Evolutionary conservation across 75 land plant genomes (phyloP), one percentile per base, ranked within the genome.

Genomic region (Adiantum capillusveneris): DNA sequence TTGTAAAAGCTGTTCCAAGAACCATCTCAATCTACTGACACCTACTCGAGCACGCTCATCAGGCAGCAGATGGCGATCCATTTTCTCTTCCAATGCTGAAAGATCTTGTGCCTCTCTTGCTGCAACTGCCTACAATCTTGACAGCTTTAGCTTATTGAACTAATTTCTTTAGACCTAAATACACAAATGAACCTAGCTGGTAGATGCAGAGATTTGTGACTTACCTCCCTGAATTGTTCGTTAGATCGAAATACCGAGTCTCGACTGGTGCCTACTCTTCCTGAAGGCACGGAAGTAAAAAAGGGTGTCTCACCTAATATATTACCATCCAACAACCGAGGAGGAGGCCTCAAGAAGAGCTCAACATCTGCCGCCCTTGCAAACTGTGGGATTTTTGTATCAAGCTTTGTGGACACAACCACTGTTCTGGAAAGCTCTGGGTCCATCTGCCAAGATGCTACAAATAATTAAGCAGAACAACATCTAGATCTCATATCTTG

Each of bases 251-350:
- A 93, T 37, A 93, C 84, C 19, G 90, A 73, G 57, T 81, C 95
- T 61, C 61, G 79, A 22, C 73, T 77, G 57, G 62, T 59, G 36
- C 98, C 98, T 44, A 93, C 98, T 79, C 98, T 80, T 67, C 98
- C 98, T 48, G 98, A 93, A 29, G 98, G 98, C 6, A 93, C 98
- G 43, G 98, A 93, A 17, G 98, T 93, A 57, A 93, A 93, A 58
- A 93, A 93, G 0, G 98, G 98, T 18, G 85, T 77, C 27, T 66
- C 98, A 54, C 98, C 95, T 55, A 93, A 60, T 54, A 93, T 73
- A 65, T 72, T 81, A n/a, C 83, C 79, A 70, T 93, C 98, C 44
- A 93, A 80, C 36, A 82, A 62, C 56, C 78, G 74, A 27, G 75
- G 59, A 49, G 98, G 95, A 18, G 98, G 98, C 45, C 74, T 72